phyloP scores from a whole-genome alignment of 2,329 filamentous ascomycete species.

The Colletotrichum sp. region DNA sequence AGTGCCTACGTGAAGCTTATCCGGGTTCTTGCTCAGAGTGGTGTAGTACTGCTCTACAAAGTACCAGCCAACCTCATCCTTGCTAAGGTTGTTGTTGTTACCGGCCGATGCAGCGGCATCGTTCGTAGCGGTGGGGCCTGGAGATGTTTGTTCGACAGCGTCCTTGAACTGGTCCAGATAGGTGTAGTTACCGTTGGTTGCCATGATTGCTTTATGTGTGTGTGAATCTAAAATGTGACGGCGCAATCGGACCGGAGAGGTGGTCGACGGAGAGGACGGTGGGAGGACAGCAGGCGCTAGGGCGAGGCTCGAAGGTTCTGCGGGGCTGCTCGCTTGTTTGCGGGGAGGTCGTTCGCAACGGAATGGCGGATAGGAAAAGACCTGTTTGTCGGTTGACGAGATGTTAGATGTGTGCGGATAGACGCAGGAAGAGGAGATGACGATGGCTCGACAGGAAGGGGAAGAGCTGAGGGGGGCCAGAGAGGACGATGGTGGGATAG shows the following conservation, averaged over 20 bases:
- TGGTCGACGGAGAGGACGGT: not conserved
- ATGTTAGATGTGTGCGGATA: conserved; percentile 2
- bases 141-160: conserved; percentile 40
- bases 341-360: not conserved
- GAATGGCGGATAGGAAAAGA: not conserved
- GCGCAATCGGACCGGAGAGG: conserved; percentile 11
- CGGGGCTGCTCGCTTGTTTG: conserved; percentile 7
- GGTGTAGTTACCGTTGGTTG: conserved; percentile 60
- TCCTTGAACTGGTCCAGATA: conserved; percentile 47
- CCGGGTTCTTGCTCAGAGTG: conserved; percentile 90
- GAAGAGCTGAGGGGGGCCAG: not conserved
- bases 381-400: not conserved
- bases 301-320: conserved; percentile 16
- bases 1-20: conserved; percentile 79
- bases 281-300: not conserved
- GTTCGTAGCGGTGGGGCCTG: conserved; percentile 37
- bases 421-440: not conserved
- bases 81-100: conserved; percentile 60
- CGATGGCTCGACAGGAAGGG: not conserved
- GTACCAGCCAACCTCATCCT: conserved; percentile 98
- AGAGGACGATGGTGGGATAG: not conserved
- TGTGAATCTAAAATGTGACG: not conserved
- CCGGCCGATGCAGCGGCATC: conserved; percentile 31
- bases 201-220: conserved; percentile 43
- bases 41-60: conserved; percentile 99